phyloP scores from a whole-genome alignment of 2,329 filamentous ascomycete genomes.

The Neocatenulostroma microsporum region DNA sequence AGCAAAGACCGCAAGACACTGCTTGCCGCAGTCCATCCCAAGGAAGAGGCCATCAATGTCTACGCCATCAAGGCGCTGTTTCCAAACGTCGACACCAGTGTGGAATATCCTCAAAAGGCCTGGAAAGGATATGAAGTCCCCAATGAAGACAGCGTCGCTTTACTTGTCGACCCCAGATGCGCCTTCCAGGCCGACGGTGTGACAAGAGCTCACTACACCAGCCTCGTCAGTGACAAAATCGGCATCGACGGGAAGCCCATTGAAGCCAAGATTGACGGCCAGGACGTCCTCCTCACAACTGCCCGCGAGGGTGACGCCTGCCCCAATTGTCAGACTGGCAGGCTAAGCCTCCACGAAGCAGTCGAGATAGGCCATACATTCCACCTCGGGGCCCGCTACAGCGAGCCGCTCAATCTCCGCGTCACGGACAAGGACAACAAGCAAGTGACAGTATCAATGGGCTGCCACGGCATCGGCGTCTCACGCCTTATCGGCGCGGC shows the following conservation, averaged over 20 bases:
- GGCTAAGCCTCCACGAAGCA: conserved; percentile 59
- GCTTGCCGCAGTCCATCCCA: conserved; percentile 53
- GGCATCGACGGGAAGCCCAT: no score
- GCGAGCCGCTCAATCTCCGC: conserved; percentile 59
- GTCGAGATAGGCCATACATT: conserved; percentile 95
- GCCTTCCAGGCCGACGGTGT: background rate
- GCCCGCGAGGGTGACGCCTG: conserved; percentile 64
- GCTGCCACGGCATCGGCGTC: conserved; percentile 91
- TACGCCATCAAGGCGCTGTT: conserved; percentile 60
- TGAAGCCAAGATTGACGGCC: background rate
- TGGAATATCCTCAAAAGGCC: background rate
- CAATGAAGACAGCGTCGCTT: background rate
- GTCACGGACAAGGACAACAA: conserved; percentile 39
- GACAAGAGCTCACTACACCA: background rate
- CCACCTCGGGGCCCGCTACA: conserved; percentile 84
- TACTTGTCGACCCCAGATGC: background rate
- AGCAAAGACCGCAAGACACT: conserved; percentile 60
- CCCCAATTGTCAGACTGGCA: conserved; percentile 56
- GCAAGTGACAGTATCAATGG: conserved; percentile 70
- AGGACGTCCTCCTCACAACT: conserved; percentile 55
- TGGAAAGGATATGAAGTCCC: conserved; percentile 1
- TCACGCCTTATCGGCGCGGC: conserved; percentile 83
- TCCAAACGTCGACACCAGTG: conserved; percentile 27
- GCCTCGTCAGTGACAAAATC: conserved; percentile 3
- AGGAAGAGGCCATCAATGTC: conserved; percentile 41